Conservation (phyloP, 805 yeast genomes). For the Saccharomycopsis fibuligera region DNA sequence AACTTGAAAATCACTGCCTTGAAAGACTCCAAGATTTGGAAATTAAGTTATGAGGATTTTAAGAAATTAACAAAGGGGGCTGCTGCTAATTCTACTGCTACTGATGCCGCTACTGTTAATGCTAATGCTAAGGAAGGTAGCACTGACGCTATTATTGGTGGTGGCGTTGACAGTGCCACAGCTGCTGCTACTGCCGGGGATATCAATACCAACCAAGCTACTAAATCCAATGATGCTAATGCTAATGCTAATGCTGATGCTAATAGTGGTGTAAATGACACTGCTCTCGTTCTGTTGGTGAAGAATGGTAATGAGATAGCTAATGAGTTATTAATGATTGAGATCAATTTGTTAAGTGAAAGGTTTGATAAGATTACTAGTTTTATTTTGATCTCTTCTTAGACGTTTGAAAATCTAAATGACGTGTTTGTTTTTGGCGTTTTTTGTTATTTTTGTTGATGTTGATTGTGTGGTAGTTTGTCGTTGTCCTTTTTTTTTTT, state of each 20-base stretch:
- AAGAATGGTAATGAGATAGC: conserved; percentile 25
- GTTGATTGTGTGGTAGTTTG: too few relatives aligned
- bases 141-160: conserved; percentile 27
- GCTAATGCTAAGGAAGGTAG: too few relatives aligned
- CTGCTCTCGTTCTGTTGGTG: too few relatives aligned
- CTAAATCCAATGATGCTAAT: too few relatives aligned
- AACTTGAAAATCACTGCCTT: conserved; percentile 34
- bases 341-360: conserved; percentile 36
- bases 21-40: conserved; percentile 36
- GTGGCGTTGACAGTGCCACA: too few relatives aligned
- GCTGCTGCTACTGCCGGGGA: too few relatives aligned
- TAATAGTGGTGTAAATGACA: too few relatives aligned
- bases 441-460: background rate
- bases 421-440: background rate
- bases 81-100: conserved; percentile 32
- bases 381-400: conserved; percentile 38
- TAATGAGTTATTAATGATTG: conserved; percentile 36
- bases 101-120: too few relatives aligned
- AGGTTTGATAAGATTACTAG: conserved; percentile 43
- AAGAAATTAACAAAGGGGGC: too few relatives aligned
- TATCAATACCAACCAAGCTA: too few relatives aligned
- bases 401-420: too few relatives aligned
- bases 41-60: conserved; percentile 29
- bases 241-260: too few relatives aligned
- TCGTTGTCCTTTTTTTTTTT: background rate